Base-by-base conservation (phyloP, 805 yeast genomes). In the Maudiozyma saulgeensis region DNA sequence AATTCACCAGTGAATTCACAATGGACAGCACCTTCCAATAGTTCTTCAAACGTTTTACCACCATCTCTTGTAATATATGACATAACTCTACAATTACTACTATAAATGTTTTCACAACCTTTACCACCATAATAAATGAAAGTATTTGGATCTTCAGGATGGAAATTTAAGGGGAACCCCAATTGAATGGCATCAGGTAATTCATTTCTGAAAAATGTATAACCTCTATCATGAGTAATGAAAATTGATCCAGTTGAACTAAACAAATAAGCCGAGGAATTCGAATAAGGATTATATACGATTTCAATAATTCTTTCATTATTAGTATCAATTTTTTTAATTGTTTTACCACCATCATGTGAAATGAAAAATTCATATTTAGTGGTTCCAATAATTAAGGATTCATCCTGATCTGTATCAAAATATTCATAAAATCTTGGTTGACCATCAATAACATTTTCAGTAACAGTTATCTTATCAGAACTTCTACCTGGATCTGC, bases 71-170 rank as follows among this genome's bases (percentile, higher is more conserved):
- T 82, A 49, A 78, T 68, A 55, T 73, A 83, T 0, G 90, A 82
- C 7, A 72, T 73, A 0, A 75, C 62, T 44, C 72, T 70, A 66
- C 97, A 90, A 18, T 71, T 66, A 1, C 74, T 68, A 44, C 67
- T 67, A 18, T 63, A 59, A 15, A 70, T 61, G 11, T 19, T 13
- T 12, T 72, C 76, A 65, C 95, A 84, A 15, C 76, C 75, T 28
- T 74, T 70, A 42, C 77, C 77, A 4, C 93, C 86, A 56, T 77
- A 76, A 75, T 85, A 84, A 37, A 93, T 81, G 56, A 88, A 79
- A 60, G 79, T 74, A 7, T 76, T 66, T 0, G 76, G 60, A 51
- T 79, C 74, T 6, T 66, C 67, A 25, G 81, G 79, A 63, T 84
- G 82, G 71, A 88, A 90, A 12, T 79, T 69, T 39, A 89, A 59